A percentile compares a stretch with the other conserved stretches of the same genome.
Evolutionary conservation across 306 rosid species (phyloP).

Genomic region (Prosopis cineraria): DNA sequence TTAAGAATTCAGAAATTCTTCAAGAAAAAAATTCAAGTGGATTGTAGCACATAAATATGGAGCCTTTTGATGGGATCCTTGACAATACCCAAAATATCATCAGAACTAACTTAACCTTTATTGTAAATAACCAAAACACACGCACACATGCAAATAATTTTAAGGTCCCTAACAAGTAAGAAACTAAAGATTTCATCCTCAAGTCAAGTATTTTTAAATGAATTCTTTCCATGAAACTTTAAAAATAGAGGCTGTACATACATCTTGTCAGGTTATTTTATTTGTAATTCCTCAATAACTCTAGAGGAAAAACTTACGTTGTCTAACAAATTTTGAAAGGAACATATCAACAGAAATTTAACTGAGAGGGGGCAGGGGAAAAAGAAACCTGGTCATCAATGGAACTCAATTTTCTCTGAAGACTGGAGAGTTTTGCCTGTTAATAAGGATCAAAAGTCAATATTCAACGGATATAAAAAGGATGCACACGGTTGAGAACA

Average conservation of each 20-base stretch:
- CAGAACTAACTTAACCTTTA: background rate
- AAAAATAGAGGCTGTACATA: background rate
- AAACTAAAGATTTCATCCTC: background rate
- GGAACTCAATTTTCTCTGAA: conserved; percentile 63
- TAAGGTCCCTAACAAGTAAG: background rate
- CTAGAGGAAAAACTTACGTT: background rate
- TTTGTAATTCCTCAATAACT: background rate
- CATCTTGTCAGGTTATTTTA: background rate
- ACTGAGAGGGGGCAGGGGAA: background rate
- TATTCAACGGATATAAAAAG: background rate
- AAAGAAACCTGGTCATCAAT: conserved; percentile 58
- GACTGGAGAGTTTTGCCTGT: conserved; percentile 69
- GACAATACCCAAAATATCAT: background rate
- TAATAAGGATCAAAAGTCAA: conserved; percentile 18
- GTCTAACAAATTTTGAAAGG: background rate
- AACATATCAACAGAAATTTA: background rate
- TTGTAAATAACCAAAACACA: background rate
- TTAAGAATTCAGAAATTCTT: background rate
- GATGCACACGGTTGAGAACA: background rate
- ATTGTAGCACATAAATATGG: background rate
- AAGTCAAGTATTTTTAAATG: background rate
- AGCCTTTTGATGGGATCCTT: background rate
- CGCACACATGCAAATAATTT: background rate
- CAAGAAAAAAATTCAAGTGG: background rate
- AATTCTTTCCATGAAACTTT: background rate